Base-by-base conservation (phyloP, 305 asterid species). In the Rubia peregrina region DNA sequence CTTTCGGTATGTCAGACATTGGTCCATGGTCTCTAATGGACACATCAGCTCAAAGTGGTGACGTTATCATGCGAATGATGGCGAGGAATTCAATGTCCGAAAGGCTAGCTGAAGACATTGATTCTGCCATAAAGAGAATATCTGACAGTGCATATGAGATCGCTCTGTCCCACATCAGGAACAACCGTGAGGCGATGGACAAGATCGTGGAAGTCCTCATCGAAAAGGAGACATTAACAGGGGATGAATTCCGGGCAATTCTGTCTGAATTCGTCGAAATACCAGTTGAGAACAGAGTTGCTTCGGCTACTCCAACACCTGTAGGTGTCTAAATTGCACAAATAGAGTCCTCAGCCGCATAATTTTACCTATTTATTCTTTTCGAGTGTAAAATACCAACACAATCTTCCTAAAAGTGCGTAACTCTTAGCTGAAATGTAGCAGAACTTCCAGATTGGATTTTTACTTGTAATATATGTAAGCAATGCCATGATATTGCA, bases 11-110 rank as follows among this genome's bases (percentile, higher is more conserved):
- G 98, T 92, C 97, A 10, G 96, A 90, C 11, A 84, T 92, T 36
- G 98, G 98, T 5, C 98, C 98, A 0, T 92, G 98, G 98, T 90
- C 97, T 6, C 89, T 92, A 65, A 87, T 91, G 96, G 97, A 94
- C 68, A n/a, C 87, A 0, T 75, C 90, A 0, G 85, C 83, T 38
- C 98, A 94, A 73, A 84, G 96, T 70, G 92, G 75, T 24, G 97
- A 94, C 67, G 89, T 94, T 71, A 88, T 94, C 69, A 89, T 91
- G 97, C 85, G 97, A 81, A 94, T 91, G 97, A 94, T 91, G 98
- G 97, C 98, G 3, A 82, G 98, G 76, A 91, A 91, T 71, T 91
- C 97, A 1, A 94, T 94, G 97, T 94, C 97, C 0, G 98, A 91
- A 75, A 94, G 61, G 86, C 98, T 94, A 6, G 96, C 98, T 1